Conservation (phyloP, 306 rosid species). For the Malus sylvestris region DNA sequence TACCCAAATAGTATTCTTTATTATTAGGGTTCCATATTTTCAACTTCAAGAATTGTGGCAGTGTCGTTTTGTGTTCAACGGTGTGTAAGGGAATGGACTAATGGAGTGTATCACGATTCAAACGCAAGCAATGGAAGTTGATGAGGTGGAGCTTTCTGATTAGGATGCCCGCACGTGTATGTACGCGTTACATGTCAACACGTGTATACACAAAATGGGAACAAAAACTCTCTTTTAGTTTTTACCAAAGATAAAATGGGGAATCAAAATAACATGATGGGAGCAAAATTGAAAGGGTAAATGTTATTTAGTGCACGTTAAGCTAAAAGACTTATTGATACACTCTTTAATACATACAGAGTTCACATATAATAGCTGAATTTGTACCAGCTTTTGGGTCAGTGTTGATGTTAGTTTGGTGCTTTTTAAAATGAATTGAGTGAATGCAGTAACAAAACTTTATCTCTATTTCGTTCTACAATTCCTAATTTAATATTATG, state of each 20-base stretch:
- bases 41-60: not conserved
- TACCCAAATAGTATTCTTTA: not conserved
- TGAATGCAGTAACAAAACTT: too few relatives aligned
- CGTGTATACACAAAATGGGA: conserved; percentile 4
- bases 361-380: too few relatives aligned
- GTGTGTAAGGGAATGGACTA: not conserved
- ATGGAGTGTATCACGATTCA: conserved; percentile 42
- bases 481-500: too few relatives aligned
- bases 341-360: too few relatives aligned
- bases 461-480: too few relatives aligned
- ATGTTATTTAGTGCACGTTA: too few relatives aligned
- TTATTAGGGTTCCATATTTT: not conserved
- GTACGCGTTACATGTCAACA: conserved; percentile 14
- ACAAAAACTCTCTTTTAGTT: not conserved
- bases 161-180: conserved; percentile 44
- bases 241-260: not conserved
- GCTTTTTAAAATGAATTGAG: too few relatives aligned
- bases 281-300: too few relatives aligned
- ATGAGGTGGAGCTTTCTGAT: conserved; percentile 53
- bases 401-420: not conserved
- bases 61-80: not conserved
- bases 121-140: conserved; percentile 45
- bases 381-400: accelerated
- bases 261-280: not conserved
- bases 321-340: too few relatives aligned